These are phyloP conservation scores for Kluyveromyces aestuarii DNA, from an alignment of 805 yeast species.

Conservation along the genomic window DNA sequence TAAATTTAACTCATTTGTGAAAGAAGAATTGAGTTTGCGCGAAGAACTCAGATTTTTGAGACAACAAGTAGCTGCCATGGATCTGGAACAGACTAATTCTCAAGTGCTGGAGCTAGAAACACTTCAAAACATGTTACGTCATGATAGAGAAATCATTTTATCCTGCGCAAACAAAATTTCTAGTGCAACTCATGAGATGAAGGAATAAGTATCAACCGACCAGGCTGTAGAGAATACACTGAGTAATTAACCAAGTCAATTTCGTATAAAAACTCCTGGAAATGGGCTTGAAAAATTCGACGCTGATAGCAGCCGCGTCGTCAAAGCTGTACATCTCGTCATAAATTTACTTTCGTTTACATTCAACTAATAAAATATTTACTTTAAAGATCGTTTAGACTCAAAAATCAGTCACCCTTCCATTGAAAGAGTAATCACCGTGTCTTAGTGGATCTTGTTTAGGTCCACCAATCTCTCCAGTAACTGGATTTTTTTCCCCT, in stretches of 20 bases:
- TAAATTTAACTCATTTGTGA: constrained; percentile 26
- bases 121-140: constrained; percentile 23
- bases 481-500: constrained; percentile 84
- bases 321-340: not conserved
- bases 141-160: constrained; percentile 26
- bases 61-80: constrained; percentile 16
- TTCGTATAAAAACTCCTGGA: not conserved
- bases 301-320: not conserved
- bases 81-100: constrained; percentile 2
- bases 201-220: not conserved
- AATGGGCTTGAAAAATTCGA: no score
- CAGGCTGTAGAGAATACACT: not conserved
- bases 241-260: not conserved
- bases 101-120: constrained; percentile 5
- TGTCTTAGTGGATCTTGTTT: constrained; percentile 91
- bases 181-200: not conserved
- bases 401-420: constrained; percentile 90
- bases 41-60: constrained; percentile 25
- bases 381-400: not conserved
- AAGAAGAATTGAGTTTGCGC: constrained; percentile 16
- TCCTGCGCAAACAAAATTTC: constrained; percentile 13
- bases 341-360: not conserved
- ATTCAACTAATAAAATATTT: not conserved
- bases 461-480: constrained; percentile 96
- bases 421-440: constrained; percentile 91